Base-by-base conservation (phyloP, 2,329 filamentous ascomycete genomes). In the Fusarium sp. region DNA sequence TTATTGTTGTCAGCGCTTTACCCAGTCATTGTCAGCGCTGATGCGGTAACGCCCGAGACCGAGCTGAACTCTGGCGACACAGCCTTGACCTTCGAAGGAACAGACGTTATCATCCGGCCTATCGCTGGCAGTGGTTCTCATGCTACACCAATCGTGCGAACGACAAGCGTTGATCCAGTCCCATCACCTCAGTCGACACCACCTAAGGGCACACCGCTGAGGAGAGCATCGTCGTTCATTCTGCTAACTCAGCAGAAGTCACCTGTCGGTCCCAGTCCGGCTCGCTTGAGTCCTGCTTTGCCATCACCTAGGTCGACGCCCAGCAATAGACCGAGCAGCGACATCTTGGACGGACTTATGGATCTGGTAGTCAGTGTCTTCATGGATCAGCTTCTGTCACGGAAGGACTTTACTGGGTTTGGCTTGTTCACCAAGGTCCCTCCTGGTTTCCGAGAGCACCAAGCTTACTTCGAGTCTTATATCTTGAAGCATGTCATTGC, bases 401-500 rank as follows among this genome's bases (percentile, higher is more conserved):
- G 94, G 27, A 97, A 97, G 77, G 96, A 99, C 56, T 99, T 98
- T 76, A 86, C 91, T 5, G 95, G 96, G 0, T 92, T 99, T 56
- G 90, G 91, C 0, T 82, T 99, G 12, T 97, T 93, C 75, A 83
- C 93, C 56, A 97, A 96, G 78, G 92, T 95, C 0, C 96, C 97
- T 3, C 94, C 96, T 1, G 94, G 95, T 0, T 97, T 97, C 75
- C 89, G 95, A 72, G 96, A 98, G 77, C 94, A 98, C 73, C 94
- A 98, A 75, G 94, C 94, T 1, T 97, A 94, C 78, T 98, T 99
- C 71, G 94, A 97, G 77, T 97, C 96, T 0, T 98, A 94, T 76
- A 83, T 98, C 5, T 83, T 98, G 22, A 88, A 90, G 29, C 91
- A 91, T 69, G 90, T 92, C 0, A 87, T 98, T 47, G 86, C 89